phyloP scores from a whole-genome alignment of 2,329 filamentous ascomycete species.

The Colletotrichum spaethianum region DNA sequence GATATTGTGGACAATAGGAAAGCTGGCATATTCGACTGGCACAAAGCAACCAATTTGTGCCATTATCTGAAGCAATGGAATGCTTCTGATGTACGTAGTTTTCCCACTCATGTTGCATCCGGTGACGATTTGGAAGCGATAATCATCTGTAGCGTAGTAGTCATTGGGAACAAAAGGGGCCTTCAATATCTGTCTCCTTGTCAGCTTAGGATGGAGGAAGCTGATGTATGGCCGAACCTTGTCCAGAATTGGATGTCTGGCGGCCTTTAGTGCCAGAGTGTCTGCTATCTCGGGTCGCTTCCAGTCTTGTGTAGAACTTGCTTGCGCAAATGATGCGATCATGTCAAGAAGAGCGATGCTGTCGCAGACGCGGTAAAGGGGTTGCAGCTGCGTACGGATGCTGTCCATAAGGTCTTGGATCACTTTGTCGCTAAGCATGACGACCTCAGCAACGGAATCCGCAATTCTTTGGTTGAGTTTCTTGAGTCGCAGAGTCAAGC shows the following conservation, averaged over 20 bases:
- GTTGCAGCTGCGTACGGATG: slow-evolving; percentile 79
- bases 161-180: slow-evolving; percentile 89
- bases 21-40: slow-evolving; percentile 85
- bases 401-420: slow-evolving; percentile 79
- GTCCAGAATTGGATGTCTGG: slow-evolving; percentile 85
- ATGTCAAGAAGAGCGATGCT: slow-evolving; percentile 90
- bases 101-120: slow-evolving; percentile 99
- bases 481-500: slow-evolving; percentile 86
- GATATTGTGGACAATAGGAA: slow-evolving; percentile 85
- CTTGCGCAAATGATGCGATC: slow-evolving; percentile 81
- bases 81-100: slow-evolving; percentile 90
- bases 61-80: slow-evolving; percentile 91
- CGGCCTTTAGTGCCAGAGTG: slow-evolving; percentile 79
- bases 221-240: slow-evolving; percentile 58
- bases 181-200: not conserved
- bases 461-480: slow-evolving; percentile 85
- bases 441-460: slow-evolving; percentile 86
- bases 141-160: slow-evolving; percentile 84
- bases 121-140: slow-evolving; percentile 92
- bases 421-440: slow-evolving; percentile 84
- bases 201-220: not conserved
- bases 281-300: slow-evolving; percentile 78
- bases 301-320: slow-evolving; percentile 74
- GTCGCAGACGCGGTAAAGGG: slow-evolving; percentile 88
- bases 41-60: slow-evolving; percentile 94